phyloP scores from a whole-genome alignment of 805 yeast species.

The Metschnikowia sp. region DNA sequence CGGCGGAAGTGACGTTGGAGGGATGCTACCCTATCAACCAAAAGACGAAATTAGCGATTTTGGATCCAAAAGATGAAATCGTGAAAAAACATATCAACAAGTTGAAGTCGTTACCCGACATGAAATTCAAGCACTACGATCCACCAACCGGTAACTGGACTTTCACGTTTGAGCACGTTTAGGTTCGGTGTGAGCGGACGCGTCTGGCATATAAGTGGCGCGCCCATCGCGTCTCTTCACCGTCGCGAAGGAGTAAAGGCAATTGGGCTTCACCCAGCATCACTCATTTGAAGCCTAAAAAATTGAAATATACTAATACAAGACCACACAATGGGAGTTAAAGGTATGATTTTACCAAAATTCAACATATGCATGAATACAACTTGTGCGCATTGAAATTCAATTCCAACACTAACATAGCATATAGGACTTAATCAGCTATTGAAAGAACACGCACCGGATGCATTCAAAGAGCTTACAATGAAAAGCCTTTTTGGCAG shows the following conservation, averaged over 20 bases:
- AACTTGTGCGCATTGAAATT: no score
- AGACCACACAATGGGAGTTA: slow-evolving; percentile 15
- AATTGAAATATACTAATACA: neutral
- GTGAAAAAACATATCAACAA: slow-evolving; percentile 66
- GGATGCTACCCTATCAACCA: slow-evolving; percentile 78
- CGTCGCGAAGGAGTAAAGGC: neutral
- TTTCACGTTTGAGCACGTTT: slow-evolving; percentile 45
- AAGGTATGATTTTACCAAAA: slow-evolving; percentile 12
- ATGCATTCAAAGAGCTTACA: slow-evolving; percentile 71
- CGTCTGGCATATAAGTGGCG: slow-evolving; percentile 10
- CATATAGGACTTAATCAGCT: slow-evolving; percentile 73
- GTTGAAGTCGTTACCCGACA: slow-evolving; percentile 55
- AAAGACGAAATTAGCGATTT: slow-evolving; percentile 67
- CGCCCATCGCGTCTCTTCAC: slow-evolving; percentile 5
- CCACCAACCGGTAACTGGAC: slow-evolving; percentile 71
- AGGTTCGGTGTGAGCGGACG: neutral
- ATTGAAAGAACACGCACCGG: slow-evolving; percentile 85
- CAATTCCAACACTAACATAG: slow-evolving; percentile 1
- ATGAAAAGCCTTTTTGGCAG: slow-evolving; percentile 87
- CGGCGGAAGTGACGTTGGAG: slow-evolving; percentile 68
- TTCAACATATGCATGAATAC: neutral
- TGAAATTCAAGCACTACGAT: slow-evolving; percentile 73
- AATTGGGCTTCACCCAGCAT: neutral
- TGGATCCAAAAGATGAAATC: slow-evolving; percentile 71
- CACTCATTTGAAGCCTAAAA: neutral